These are phyloP conservation scores for Xylaria intraflava DNA, from an alignment of 495 filamentous ascomycete species.

Conservation along the genomic window DNA sequence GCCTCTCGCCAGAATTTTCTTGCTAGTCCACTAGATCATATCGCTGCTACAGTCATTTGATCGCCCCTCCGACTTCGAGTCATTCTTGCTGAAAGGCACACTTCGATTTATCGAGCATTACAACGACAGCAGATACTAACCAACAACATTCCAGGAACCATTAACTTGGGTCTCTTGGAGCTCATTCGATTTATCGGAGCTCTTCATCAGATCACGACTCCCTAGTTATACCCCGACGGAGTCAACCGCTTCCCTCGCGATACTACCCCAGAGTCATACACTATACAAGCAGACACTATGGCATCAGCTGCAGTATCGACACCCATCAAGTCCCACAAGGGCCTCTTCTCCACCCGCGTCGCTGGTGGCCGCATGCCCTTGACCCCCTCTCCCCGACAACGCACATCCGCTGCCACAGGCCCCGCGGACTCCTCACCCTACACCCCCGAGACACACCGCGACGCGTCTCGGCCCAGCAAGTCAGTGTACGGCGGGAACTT, in stretches of 20 bases:
- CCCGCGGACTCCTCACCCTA: constrained; percentile 61
- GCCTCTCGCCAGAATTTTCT: constrained; percentile 21
- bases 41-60: constrained; percentile 36
- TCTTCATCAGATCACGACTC: constrained; percentile 18
- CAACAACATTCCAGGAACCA: constrained; percentile 48
- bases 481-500: constrained; percentile 69
- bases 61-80: constrained; percentile 41
- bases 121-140: constrained; percentile 46
- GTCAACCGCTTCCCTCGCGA: constrained; percentile 21
- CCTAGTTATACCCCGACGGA: constrained; percentile 22
- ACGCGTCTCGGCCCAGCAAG: constrained; percentile 48
- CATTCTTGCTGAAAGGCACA: constrained; percentile 30
- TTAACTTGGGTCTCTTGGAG: constrained; percentile 61
- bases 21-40: constrained; percentile 38
- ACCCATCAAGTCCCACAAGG: constrained; percentile 87
- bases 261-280: constrained; percentile 29
- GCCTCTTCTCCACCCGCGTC: constrained; percentile 85
- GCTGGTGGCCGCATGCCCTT: constrained; percentile 91
- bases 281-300: constrained; percentile 52
- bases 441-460: constrained; percentile 63
- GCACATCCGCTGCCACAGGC: constrained; percentile 36
- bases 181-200: constrained; percentile 43
- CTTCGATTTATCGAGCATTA: constrained; percentile 46
- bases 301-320: constrained; percentile 83
- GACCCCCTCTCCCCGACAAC: constrained; percentile 76